phyloP scores from a whole-genome alignment of 2,329 filamentous ascomycete genomes.

The Penicillium sp. region DNA sequence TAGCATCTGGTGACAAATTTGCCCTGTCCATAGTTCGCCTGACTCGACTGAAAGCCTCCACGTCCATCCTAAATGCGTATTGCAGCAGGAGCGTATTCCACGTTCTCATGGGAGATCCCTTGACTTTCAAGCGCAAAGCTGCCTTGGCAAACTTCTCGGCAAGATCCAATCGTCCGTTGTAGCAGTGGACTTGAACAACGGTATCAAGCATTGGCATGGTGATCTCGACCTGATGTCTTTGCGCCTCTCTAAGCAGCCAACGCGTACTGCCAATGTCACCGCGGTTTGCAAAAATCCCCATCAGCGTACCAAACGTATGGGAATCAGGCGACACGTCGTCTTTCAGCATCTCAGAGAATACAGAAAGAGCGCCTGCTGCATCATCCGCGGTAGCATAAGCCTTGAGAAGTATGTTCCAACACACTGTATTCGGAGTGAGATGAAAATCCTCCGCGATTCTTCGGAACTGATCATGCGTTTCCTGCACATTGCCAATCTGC shows the following conservation, averaged over 20 bases:
- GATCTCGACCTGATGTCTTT: conserved; percentile 51
- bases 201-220: conserved; percentile 60
- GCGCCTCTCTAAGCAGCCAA: conserved; percentile 63
- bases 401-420: conserved; percentile 76
- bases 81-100: conserved; percentile 78
- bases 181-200: conserved; percentile 67
- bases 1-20: conserved; percentile 52
- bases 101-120: conserved; percentile 58
- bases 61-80: conserved; percentile 63
- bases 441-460: conserved; percentile 58
- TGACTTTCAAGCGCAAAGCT: conserved; percentile 52
- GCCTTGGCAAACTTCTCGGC: conserved; percentile 61
- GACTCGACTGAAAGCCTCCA: conserved; percentile 53
- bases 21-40: conserved; percentile 56
- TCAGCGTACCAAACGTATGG: conserved; percentile 69
- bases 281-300: conserved; percentile 66
- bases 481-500: conserved; percentile 61
- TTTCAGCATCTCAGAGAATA: conserved; percentile 61
- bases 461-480: conserved; percentile 61
- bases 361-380: conserved; percentile 61
- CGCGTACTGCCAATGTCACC: conserved; percentile 72
- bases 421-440: conserved; percentile 56
- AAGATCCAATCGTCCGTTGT: conserved; percentile 53
- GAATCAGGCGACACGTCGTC: conserved; percentile 54
- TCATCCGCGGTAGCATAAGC: conserved; percentile 66